Base-by-base conservation (phyloP, 345 rosid species). In the Litchi chinensis region DNA sequence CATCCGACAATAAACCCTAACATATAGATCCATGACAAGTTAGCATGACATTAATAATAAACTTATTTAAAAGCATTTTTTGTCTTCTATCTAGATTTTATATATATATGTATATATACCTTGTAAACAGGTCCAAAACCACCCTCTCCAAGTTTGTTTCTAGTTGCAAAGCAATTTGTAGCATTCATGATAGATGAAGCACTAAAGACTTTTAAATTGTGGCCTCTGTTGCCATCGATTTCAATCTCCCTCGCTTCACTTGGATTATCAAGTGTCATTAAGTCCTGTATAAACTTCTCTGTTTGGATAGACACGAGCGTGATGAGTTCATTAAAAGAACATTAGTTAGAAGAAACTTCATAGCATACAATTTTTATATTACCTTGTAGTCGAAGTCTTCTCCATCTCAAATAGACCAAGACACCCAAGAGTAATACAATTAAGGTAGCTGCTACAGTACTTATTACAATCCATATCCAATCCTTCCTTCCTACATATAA, bases 41-140 rank as follows among this genome's bases (percentile, higher is more conserved):
- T 50, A 28, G 26, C 13, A 5, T n/a, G 10, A 60, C 3, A 60
- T n/a, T 59, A 0, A 16, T 15, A n/a, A n/a, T n/a, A n/a, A 59
- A 1, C 64, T 18, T 59, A 5, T 59, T 59, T 19, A 59, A 59
- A 54, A 54, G 5, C 0, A n/a, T 18, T 59, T 59, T n/a, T 21
- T 6, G 8, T 59, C 10, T 8, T 13, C 16, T 10, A 8, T 11
- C 28, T 26, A 26, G 28, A 26, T 26, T 26, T 0, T 26, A 26
- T 26, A 26, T 26, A 26, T 26, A 26, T 26, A 26, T 26, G 1
- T 26, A 26, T 26, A 26, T 26, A 28, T 76, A 81, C 77, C 80
- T 76, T 71, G 54, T 76, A 80, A 76, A 68, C 72, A n/a, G 72
- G 72, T 43, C 72, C 72, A 43, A 68, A 68, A 19, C 72, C 72